Percentiles rank a stretch among this genome's conserved stretches.
Conservation (phyloP, 2,329 filamentous ascomycete genomes). For the Grosmannia penicillata region DNA sequence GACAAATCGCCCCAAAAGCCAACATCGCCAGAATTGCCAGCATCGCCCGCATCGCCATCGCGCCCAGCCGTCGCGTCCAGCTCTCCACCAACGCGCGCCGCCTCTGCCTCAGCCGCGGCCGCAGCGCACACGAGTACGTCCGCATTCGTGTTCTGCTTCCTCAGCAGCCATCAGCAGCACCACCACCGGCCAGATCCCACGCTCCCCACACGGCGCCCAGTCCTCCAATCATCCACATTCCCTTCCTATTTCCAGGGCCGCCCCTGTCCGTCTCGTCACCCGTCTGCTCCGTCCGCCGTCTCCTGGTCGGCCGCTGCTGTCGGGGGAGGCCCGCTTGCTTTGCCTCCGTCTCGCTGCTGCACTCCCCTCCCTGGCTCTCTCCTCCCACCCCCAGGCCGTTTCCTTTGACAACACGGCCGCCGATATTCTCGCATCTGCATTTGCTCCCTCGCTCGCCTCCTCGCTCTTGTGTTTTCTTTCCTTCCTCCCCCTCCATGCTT, state of each 20-base stretch:
- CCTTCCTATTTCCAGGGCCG: slow-evolving; percentile 9
- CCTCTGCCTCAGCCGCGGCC: neutral
- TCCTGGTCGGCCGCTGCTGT: neutral
- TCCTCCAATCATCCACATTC: slow-evolving; percentile 8
- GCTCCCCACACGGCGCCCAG: slow-evolving; percentile 6
- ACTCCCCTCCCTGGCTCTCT: too few species aligned
- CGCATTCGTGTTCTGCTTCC: slow-evolving; percentile 1
- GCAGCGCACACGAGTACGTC: neutral
- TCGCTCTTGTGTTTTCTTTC: neutral
- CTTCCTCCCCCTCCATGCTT: neutral
- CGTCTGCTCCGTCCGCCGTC: neutral
- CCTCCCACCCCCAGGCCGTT: neutral
- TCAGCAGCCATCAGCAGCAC: neutral
- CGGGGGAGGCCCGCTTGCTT: neutral
- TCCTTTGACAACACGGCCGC: too few species aligned
- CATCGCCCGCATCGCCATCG: neutral
- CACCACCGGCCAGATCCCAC: neutral
- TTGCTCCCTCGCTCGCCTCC: neutral
- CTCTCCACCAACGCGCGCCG: neutral
- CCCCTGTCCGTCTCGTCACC: slow-evolving; percentile 7
- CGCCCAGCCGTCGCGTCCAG: neutral
- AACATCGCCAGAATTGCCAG: too few species aligned
- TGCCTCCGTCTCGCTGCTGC: slow-evolving; percentile 11
- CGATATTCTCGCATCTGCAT: too few species aligned
- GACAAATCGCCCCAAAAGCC: too few species aligned